Conservation (phyloP, 768 basidiomycete species). For the Serpula lacrymans region DNA sequence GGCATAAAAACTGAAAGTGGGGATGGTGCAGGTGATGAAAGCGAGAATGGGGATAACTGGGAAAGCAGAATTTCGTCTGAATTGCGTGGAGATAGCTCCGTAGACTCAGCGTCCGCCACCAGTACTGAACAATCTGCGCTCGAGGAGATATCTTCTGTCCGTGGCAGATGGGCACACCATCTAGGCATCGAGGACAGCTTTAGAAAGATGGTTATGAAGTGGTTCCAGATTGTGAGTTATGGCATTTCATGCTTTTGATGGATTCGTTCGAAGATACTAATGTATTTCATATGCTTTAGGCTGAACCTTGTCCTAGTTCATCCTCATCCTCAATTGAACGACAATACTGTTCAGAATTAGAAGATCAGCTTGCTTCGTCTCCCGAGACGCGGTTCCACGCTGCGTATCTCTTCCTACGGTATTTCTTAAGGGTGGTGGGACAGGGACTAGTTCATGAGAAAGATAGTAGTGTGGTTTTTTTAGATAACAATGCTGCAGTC, state of each 20-base stretch:
- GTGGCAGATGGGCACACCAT: slow-evolving; percentile 12
- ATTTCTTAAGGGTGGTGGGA: slow-evolving; percentile 41
- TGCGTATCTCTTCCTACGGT: slow-evolving; percentile 55
- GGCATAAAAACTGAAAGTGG: too few relatives aligned
- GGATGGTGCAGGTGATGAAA: slow-evolving; percentile 8
- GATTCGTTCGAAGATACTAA: slow-evolving; percentile 1
- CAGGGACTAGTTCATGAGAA: not conserved
- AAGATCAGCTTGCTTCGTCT: slow-evolving; percentile 51
- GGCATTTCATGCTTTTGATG: not conserved
- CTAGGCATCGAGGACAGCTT: slow-evolving; percentile 33
- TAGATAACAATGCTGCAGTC: slow-evolving; percentile 3
- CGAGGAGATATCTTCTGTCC: not conserved
- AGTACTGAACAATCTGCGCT: not conserved
- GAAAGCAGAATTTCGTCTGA: slow-evolving; percentile 11
- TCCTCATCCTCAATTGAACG: not conserved
- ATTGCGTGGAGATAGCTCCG: slow-evolving; percentile 22
- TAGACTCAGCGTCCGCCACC: slow-evolving; percentile 2
- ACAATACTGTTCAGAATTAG: slow-evolving; percentile 30
- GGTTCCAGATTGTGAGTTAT: slow-evolving; percentile 43
- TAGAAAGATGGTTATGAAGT: slow-evolving; percentile 34
- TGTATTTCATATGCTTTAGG: too few relatives aligned
- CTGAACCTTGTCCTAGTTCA: slow-evolving; percentile 2
- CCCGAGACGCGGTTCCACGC: slow-evolving; percentile 67
- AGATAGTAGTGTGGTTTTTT: not conserved
- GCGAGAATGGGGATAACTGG: slow-evolving; percentile 15